Evolutionary conservation across 78 protist genomes (phyloP).

Genomic region (Dictyostelium discoideum): dicty_2.7 NC_007091.3:819501-820000

Average conservation of each 20-base stretch:
- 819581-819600: background rate
- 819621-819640: no score
- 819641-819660: background rate
- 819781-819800: background rate
- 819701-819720: background rate
- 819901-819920: background rate
- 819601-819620: background rate
- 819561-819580: background rate
- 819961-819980: background rate
- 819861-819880: background rate
- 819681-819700: conserved; percentile 1
- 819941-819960: background rate
- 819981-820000: background rate
- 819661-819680: background rate
- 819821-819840: conserved; percentile 1
- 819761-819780: background rate
- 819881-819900: background rate
- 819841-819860: conserved; percentile 11
- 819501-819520: background rate
- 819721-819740: conserved; percentile 40
- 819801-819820: background rate
- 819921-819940: background rate
- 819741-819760: conserved; percentile 33
- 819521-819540: background rate
- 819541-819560: background rate